These are phyloP conservation scores for Bothriochloa decipiens DNA, from an alignment of 176 grass and related monocot genomes.

Conservation along the genomic window DNA sequence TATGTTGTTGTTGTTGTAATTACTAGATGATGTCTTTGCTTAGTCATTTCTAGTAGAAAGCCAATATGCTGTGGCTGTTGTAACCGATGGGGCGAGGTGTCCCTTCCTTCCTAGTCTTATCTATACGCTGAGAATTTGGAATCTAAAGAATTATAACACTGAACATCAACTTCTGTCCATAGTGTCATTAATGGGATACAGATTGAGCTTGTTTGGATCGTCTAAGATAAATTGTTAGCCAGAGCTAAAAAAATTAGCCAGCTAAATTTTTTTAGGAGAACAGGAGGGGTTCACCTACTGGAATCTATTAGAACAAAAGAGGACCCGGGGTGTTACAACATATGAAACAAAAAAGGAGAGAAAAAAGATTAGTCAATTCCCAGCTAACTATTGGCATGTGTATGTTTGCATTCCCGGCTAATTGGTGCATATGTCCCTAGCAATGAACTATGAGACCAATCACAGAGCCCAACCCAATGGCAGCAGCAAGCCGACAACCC, in stretches of 20 bases:
- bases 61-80: background rate
- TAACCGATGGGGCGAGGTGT: background rate
- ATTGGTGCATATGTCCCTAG: background rate
- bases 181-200: background rate
- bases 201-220: background rate
- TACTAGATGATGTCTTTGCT: no score
- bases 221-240: background rate
- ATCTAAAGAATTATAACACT: background rate
- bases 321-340: background rate
- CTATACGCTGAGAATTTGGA: background rate
- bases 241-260: background rate
- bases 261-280: background rate
- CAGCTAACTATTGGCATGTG: background rate
- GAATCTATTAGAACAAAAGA: no score
- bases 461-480: background rate
- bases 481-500: background rate
- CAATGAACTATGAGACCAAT: background rate
- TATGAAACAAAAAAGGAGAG: background rate
- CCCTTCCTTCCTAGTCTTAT: background rate
- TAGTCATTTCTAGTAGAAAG: no score
- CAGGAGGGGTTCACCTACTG: no score
- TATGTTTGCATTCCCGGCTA: background rate
- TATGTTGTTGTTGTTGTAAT: no score
- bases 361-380: background rate
- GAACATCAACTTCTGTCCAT: background rate